Conservation (phyloP, 2,329 filamentous ascomycete genomes). For the Talaromyces sp. region DNA sequence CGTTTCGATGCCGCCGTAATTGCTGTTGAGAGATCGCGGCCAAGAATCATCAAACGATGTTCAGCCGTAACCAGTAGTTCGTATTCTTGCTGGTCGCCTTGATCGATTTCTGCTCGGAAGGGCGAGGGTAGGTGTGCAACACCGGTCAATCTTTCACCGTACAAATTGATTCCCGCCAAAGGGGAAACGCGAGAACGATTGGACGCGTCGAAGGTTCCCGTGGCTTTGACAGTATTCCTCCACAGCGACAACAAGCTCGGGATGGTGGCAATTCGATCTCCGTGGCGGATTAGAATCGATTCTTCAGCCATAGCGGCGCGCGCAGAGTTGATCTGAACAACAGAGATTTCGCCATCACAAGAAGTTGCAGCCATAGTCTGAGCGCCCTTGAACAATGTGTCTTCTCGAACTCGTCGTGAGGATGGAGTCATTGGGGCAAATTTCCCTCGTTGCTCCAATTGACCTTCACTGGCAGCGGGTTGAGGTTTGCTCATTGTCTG, state of each 20-base stretch:
- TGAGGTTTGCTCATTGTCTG: slow-evolving; percentile 24
- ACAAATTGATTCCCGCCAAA: slow-evolving; percentile 38
- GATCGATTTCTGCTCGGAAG: slow-evolving; percentile 23
- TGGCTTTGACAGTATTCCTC: slow-evolving; percentile 39
- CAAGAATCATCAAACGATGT: slow-evolving; percentile 39
- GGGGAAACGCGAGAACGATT: slow-evolving; percentile 37
- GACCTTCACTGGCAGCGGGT: slow-evolving; percentile 17
- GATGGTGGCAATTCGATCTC: slow-evolving; percentile 39
- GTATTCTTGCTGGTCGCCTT: slow-evolving; percentile 26
- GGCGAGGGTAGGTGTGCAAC: slow-evolving; percentile 36
- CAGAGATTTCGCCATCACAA: slow-evolving; percentile 40
- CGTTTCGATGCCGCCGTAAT: background rate
- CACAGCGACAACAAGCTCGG: slow-evolving; percentile 44
- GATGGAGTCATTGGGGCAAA: slow-evolving; percentile 48
- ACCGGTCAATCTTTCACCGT: slow-evolving; percentile 40
- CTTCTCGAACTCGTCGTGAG: slow-evolving; percentile 46
- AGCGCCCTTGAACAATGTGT: slow-evolving; percentile 42
- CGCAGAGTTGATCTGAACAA: slow-evolving; percentile 36
- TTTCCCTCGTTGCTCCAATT: slow-evolving; percentile 31
- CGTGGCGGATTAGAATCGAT: slow-evolving; percentile 43
- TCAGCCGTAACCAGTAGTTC: slow-evolving; percentile 43
- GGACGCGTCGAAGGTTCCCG: slow-evolving; percentile 39
- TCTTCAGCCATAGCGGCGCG: slow-evolving; percentile 40
- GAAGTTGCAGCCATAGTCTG: slow-evolving; percentile 29
- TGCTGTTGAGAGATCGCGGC: slow-evolving; percentile 7